phyloP scores from a whole-genome alignment of 805 yeast species.

The Ogataea ganodermae region DNA sequence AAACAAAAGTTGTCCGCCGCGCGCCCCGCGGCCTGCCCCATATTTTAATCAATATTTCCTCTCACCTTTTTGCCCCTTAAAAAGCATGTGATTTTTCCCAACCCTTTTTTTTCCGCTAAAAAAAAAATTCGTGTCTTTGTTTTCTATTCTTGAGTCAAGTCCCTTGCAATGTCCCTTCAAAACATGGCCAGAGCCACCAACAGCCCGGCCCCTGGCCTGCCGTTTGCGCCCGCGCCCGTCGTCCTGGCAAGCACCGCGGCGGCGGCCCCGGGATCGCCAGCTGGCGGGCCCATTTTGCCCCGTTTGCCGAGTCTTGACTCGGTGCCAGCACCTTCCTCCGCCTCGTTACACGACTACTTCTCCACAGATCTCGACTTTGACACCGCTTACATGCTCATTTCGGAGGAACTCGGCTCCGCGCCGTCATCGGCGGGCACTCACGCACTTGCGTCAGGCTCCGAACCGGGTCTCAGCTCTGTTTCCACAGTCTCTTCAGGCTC shows the following conservation, averaged over 20 bases:
- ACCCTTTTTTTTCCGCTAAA: neutral
- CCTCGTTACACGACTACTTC: slow-evolving; percentile 17
- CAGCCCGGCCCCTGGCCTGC: slow-evolving; percentile 11
- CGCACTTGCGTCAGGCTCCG: slow-evolving; percentile 4
- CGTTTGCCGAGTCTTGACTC: slow-evolving; percentile 6
- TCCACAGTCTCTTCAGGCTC: slow-evolving; percentile 10
- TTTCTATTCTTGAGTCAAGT: neutral
- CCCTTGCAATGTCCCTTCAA: slow-evolving; percentile 12
- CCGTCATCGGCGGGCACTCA: slow-evolving; percentile 9
- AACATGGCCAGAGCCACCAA: slow-evolving; percentile 11
- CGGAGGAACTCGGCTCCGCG: slow-evolving; percentile 23
- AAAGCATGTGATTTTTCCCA: slow-evolving; percentile 20
- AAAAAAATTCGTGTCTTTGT: slow-evolving; percentile 3
- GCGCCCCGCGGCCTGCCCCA: slow-evolving; percentile 4
- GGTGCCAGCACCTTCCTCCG: slow-evolving; percentile 1
- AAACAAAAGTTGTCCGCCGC: neutral
- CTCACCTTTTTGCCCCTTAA: neutral
- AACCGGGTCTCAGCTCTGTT: slow-evolving; percentile 12
- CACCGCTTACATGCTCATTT: slow-evolving; percentile 39
- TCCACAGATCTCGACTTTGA: slow-evolving; percentile 37
- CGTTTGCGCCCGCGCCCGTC: neutral
- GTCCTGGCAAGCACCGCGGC: neutral
- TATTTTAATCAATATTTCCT: neutral
- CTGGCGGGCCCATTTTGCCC: slow-evolving; percentile 1
- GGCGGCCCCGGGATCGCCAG: neutral